Base-by-base conservation (phyloP, 1,139 yeast genomes). In the Saccharomyces hybrid region DNA sequence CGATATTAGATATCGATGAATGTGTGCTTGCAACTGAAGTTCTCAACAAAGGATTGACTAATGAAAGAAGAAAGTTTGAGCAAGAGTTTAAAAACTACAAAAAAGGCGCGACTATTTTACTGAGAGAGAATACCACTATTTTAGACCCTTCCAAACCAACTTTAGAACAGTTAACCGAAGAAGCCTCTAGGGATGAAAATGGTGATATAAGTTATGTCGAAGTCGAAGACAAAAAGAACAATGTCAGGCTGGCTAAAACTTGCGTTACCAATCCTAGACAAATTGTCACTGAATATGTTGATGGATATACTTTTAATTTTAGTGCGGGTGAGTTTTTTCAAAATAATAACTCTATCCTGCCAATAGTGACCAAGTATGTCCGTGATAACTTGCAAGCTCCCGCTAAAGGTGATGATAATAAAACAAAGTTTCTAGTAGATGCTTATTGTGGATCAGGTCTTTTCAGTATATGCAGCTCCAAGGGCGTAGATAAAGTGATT, bases 381-480 rank as follows among this genome's bases (percentile, higher is more conserved):
- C 81, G 84, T 57, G 79, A 83, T 20, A 88, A 88, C 64, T 72
- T 89, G 52, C 73, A 73, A 48, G 76, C 83, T 29, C 80, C 81
- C 13, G 77, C 71, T 59, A 65, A 61, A 13, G 65, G 57, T 3
- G 44, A n/a, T 20, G 8, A 20, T 14, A 20, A 38, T 11, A 68
- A 64, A 13, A 73, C 71, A 64, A 73, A 65, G 67, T 90, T 84
- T 68, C 75, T 93, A 53, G 96, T 93, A 28, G 99, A 93, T 70
- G 96, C 99, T 0, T 93, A 93, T 73, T 93, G 99, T 76, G 99
- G 99, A 2, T 88, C 96, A 2, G 99, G 99, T 0, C 74, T 93
- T 51, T 93, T 93, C 70, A 87, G 96, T 56, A 85, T 93, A 54
- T 83, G 96, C 6, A 86, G 96, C 64, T 84, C 95, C 26, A 73